Conservation (phyloP, 2,329 filamentous ascomycete species). For the Thielaviopsis euricoi region DNA sequence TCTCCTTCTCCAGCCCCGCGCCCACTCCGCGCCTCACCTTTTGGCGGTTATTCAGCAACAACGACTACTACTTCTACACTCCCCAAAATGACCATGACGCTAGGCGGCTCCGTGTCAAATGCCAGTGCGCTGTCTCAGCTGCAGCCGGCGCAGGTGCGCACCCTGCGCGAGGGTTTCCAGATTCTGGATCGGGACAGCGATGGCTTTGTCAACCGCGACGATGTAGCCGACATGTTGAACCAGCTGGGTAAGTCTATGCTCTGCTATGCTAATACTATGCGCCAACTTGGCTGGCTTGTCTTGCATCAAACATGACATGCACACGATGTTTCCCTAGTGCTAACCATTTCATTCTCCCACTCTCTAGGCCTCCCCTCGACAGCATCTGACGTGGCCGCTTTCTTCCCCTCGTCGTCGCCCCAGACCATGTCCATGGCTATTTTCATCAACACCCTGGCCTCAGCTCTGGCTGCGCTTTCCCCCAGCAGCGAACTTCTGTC, state of each 20-base stretch:
- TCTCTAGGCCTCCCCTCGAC: conserved; percentile 54
- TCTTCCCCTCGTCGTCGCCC: conserved; percentile 60
- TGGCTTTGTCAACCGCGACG: conserved; percentile 63
- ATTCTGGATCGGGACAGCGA: conserved; percentile 83
- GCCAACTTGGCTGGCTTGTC: too few relatives aligned
- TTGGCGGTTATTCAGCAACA: conserved; percentile 1
- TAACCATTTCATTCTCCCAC: conserved; percentile 7
- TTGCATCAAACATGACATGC: too few relatives aligned
- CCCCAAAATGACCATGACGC: conserved; percentile 8
- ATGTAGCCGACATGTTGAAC: conserved; percentile 73
- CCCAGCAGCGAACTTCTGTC: conserved; percentile 66
- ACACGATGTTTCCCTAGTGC: background rate
- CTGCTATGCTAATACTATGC: too few relatives aligned
- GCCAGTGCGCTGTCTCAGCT: conserved; percentile 52
- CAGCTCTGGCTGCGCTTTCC: conserved; percentile 57
- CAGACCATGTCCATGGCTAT: conserved; percentile 68
- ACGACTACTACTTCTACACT: conserved; percentile 9
- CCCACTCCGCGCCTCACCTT: background rate
- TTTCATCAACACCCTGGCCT: conserved; percentile 70
- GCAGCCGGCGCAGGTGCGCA: conserved; percentile 67
- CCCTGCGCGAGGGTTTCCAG: conserved; percentile 83
- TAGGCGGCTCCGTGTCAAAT: conserved; percentile 15
- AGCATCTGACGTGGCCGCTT: conserved; percentile 53
- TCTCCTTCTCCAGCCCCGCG: conserved; percentile 2
- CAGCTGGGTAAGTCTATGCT: conserved; percentile 47